These are phyloP conservation scores for Immersiporthe knoxdaviesiana DNA, from an alignment of 2,329 filamentous ascomycete genomes.

Conservation along the genomic window DNA sequence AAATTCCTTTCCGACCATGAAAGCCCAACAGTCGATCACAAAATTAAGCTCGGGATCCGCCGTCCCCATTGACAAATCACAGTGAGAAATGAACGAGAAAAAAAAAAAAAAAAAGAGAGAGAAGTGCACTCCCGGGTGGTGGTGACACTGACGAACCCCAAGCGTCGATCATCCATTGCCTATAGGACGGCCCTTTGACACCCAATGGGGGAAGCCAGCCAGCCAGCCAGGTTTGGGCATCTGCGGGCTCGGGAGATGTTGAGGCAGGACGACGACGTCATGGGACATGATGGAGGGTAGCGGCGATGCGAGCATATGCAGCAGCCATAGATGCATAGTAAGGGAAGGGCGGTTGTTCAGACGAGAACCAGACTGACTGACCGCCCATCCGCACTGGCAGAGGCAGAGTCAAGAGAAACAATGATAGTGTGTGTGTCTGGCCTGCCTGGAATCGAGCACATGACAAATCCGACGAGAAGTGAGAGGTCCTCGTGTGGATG, in stretches of 20 bases:
- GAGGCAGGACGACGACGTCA: conserved; percentile 5
- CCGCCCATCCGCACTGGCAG: not conserved
- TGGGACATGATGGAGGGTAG: not conserved
- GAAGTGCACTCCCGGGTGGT: not conserved
- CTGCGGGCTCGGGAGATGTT: not conserved
- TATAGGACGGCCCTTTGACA: not conserved
- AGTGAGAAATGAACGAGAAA: not conserved
- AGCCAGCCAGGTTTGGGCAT: conserved; percentile 1
- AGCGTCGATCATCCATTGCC: not conserved
- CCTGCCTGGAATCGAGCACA: not conserved
- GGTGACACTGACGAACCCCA: not conserved
- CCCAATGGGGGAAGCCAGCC: not conserved
- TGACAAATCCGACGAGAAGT: too few species aligned
- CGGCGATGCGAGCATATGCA: not conserved
- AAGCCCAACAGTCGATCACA: not conserved
- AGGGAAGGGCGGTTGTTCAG: not conserved
- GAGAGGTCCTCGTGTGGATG: too few species aligned
- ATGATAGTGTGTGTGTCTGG: not conserved
- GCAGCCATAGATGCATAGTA: not conserved
- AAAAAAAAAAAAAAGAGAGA: too few species aligned
- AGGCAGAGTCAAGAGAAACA: not conserved
- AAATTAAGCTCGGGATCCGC: not conserved
- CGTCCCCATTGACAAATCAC: not conserved
- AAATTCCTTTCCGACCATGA: not conserved
- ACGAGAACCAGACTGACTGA: not conserved